A percentile compares a stretch with the other conserved stretches of the same genome.
Evolutionary conservation across 768 basidiomycete genomes (phyloP).

Genomic region (Leccinum imitatum): DNA sequence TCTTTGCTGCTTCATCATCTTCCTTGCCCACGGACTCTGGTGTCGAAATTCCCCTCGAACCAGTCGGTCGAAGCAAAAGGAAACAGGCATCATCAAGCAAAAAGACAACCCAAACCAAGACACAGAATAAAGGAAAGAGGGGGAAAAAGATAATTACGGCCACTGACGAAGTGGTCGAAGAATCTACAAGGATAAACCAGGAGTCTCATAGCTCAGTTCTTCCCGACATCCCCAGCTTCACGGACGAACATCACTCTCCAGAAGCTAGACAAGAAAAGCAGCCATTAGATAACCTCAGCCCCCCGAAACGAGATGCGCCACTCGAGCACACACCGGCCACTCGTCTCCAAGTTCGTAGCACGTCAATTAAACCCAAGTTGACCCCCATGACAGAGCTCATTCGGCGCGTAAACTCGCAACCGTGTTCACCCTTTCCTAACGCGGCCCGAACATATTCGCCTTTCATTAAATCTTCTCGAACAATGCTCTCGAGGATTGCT

Average conservation of each 20-base stretch:
- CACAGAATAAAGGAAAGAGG: constrained; percentile 24
- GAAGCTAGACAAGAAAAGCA: constrained; percentile 15
- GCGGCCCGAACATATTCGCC: constrained; percentile 53
- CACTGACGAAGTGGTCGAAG: constrained; percentile 14
- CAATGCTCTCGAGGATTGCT: constrained; percentile 64
- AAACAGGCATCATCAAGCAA: constrained; percentile 15
- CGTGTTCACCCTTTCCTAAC: constrained; percentile 50
- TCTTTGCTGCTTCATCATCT: constrained; percentile 49
- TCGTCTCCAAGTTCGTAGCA: constrained; percentile 21
- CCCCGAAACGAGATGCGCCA: constrained; percentile 1
- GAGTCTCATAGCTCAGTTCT: not conserved
- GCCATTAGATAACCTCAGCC: constrained; percentile 4
- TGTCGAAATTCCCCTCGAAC: constrained; percentile 25
- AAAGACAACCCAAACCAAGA: constrained; percentile 24
- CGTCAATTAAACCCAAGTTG: constrained; percentile 52
- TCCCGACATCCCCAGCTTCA: constrained; percentile 2
- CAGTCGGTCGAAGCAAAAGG: constrained; percentile 12
- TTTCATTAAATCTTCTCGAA: constrained; percentile 61
- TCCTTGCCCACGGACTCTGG: constrained; percentile 27
- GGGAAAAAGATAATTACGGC: constrained; percentile 19
- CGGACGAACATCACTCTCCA: not conserved
- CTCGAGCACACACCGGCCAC: constrained; percentile 13
- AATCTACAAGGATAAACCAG: constrained; percentile 2
- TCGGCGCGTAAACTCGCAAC: constrained; percentile 64
- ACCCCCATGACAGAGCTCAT: constrained; percentile 78